Base-by-base conservation (phyloP, 768 basidiomycete genomes). In the Galerina marginata region DNA sequence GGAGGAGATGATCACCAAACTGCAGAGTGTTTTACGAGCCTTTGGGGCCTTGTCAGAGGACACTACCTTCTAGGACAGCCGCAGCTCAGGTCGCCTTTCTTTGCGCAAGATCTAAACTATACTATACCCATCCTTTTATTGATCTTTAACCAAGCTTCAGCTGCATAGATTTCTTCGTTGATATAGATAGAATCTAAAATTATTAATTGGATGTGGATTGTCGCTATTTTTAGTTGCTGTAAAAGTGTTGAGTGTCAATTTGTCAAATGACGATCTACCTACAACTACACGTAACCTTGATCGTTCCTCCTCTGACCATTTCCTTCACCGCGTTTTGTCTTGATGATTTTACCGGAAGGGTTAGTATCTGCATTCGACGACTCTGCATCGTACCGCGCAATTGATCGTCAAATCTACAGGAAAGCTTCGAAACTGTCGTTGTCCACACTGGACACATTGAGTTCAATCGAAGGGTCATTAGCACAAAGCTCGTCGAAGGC, bases 1-100 rank as follows among this genome's bases (percentile, higher is more conserved):
- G 95, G 95, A 96, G 6, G 96, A 98, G 72, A 96, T 98, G 84
- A 67, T 86, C 16, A 81, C 87, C n/a, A 98, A 99, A 72, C 82
- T 96, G 26, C 83, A 88, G 61, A 92, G 91, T 65, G 90, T 91
- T 47, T 75, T 93, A 51, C 79, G 83, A 45, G 82, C 86, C 23
- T 93, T 93, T 64, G 81, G 82, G 38, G 77, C 68, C 11, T 26
- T 62, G 38, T 64, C 72, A 6, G 63, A 67, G 37, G 71, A 59
- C 56, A 61, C 53, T 54, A 62, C 42, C 26, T 54, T 33, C 7
- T 33, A 33, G 29, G 29, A 33, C 29, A 5, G 29, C 7, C 29
- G 29, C 29, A 33, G 4, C 29, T 20, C 20, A 20, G 20, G 29
- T 33, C 29, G 29, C 29, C 5, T 33, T 33, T 33, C 20, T 20